Percentiles rank a stretch among this genome's conserved stretches.
Evolutionary conservation across 129 eudicot genomes (phyloP).

Genomic region (Chrysanthemum makinoi): DNA sequence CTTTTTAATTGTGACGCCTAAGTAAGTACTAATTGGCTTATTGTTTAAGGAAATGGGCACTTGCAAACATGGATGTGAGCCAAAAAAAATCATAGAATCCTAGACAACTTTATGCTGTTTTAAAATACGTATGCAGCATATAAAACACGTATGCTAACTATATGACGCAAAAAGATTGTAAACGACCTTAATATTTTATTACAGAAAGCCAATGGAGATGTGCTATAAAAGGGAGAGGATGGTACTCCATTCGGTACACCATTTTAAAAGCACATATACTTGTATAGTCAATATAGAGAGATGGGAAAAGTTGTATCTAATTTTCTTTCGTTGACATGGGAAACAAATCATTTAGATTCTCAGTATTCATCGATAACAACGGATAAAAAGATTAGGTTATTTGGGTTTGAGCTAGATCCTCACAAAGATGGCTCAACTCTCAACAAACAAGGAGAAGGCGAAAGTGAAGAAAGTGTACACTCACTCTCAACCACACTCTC

Average conservation of each 20-base stretch:
- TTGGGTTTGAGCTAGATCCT: constrained; percentile 32
- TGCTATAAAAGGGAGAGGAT: constrained; percentile 26
- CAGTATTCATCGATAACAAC: constrained; percentile 10
- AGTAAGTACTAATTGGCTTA: too few relatives aligned
- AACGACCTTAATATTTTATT: neutral
- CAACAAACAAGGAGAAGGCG: neutral
- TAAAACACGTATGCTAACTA: neutral
- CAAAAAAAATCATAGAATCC: too few relatives aligned
- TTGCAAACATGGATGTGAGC: too few relatives aligned
- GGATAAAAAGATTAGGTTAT: constrained; percentile 24
- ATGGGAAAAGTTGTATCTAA: constrained; percentile 28
- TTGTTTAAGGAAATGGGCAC: too few relatives aligned
- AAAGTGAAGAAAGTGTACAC: constrained; percentile 13
- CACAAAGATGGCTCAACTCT: constrained; percentile 19
- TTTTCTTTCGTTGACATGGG: constrained; percentile 24
- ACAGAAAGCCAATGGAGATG: constrained; percentile 11
- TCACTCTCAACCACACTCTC: constrained; percentile 16
- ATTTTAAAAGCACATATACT: constrained; percentile 11
- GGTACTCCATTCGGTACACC: constrained; percentile 2
- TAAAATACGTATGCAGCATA: too few relatives aligned
- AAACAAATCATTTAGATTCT: constrained; percentile 13
- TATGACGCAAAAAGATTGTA: neutral
- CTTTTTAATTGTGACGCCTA: too few relatives aligned
- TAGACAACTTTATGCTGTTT: too few relatives aligned
- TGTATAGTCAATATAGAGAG: constrained; percentile 9